Evolutionary conservation across 306 rosid species (phyloP), one percentile per base, ranked within the genome.

Genomic region (Comarum palustre): DNA sequence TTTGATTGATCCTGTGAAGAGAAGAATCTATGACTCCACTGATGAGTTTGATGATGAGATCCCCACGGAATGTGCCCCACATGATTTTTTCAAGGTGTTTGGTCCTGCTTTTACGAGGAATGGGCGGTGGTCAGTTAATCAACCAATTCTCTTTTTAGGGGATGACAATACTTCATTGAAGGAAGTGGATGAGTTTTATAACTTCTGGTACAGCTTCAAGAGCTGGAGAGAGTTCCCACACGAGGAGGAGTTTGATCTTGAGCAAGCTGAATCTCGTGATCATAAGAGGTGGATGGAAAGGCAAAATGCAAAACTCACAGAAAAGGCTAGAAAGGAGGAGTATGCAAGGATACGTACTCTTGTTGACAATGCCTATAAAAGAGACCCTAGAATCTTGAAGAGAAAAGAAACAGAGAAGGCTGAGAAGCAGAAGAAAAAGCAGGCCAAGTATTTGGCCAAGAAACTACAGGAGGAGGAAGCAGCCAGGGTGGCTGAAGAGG

Each of bases 141-240:
- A 90, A 52, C 90, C 97, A 22, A 60, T 95, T 80, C 97, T 93
- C 7, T 47, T 85, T 6, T 81, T 95, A 8, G 99, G 99, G n/a
- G 97, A 95, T 73, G 99, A 95, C 22, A 90, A 76, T 20, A 84
- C 86, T 64, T 69, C 90, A 32, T 0, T 91, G 20, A 71, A 79
- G 74, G 96, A 90, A 45, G 99, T 87, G 51, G 99, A 95, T 77
- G 72, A 39, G 41, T 95, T 95, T 84, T 95, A 95, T 38, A 73
- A 91, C 78, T 95, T 95, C 68, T 95, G 99, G 99, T 95, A 95
- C 83, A 54, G 74, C 79, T 95, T 90, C 71, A 95, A 83, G 84
- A 95, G 99, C 73, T 95, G 99, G 97, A 88, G 99, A 75, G 99
- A 95, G 92, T 95, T 95, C 77, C 96, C 99, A 57, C 99, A 95